Evolutionary conservation across 768 basidiomycete species (phyloP).

Genomic region (Tulasnella sp.): DNA sequence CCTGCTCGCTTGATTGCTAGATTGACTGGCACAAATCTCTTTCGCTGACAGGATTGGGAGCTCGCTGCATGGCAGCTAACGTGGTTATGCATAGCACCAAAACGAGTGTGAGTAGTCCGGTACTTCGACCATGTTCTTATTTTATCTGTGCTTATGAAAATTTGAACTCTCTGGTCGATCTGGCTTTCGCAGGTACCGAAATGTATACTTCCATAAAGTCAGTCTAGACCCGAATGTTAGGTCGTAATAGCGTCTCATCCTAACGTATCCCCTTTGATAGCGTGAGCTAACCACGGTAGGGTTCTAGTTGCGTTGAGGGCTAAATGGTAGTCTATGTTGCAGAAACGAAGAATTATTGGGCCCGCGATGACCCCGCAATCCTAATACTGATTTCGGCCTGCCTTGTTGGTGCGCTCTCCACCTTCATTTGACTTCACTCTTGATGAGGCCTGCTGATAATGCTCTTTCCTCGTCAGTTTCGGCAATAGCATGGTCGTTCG

Average conservation of each 20-base stretch:
- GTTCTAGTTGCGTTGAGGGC: not conserved
- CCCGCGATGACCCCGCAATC: slow-evolving; percentile 94
- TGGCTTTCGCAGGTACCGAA: slow-evolving; percentile 62
- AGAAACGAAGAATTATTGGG: slow-evolving; percentile 99
- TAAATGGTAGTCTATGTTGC: slow-evolving; percentile 24
- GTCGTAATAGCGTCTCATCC: not conserved
- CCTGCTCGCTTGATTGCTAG: not conserved
- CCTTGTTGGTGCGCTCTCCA: slow-evolving; percentile 53
- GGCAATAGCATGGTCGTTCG: slow-evolving; percentile 78
- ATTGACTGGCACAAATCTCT: not conserved
- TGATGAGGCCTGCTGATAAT: not conserved
- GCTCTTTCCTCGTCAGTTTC: slow-evolving; percentile 48
- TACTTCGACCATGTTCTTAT: not conserved
- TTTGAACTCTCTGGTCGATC: not conserved
- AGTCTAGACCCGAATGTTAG: slow-evolving; percentile 32
- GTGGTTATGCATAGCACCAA: slow-evolving; percentile 86
- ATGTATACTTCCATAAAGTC: slow-evolving; percentile 97
- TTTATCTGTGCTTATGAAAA: not conserved
- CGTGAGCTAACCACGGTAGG: not conserved
- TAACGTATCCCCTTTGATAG: not conserved
- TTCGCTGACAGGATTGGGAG: slow-evolving; percentile 76
- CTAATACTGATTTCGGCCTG: slow-evolving; percentile 78
- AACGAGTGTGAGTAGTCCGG: slow-evolving; percentile 67
- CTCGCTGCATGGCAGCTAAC: slow-evolving; percentile 93
- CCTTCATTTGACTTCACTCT: not conserved